Conservation (phyloP, 2,329 filamentous ascomycete genomes). For the Xylariales sp. region DNA sequence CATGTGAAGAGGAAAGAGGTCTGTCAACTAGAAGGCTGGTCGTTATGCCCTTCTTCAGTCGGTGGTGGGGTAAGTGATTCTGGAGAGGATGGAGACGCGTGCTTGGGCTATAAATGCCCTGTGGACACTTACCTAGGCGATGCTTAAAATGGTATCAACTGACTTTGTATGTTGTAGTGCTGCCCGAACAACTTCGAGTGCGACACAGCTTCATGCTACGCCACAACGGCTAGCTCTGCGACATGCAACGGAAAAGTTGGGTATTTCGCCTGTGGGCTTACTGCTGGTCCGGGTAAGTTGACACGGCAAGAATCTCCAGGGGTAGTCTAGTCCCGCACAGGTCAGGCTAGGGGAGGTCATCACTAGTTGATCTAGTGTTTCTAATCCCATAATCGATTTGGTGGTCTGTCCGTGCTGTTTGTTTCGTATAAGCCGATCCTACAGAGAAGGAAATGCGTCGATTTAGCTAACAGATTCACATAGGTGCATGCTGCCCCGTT, state of each 20-base stretch:
- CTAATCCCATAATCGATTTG: constrained; percentile 15
- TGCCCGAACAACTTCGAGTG: constrained; percentile 63
- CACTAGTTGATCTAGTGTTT: neutral
- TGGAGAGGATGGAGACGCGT: neutral
- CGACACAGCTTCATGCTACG: constrained; percentile 59
- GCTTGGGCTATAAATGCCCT: neutral
- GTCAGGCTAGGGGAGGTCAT: too few species aligned
- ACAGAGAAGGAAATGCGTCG: neutral
- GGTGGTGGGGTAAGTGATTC: constrained; percentile 51
- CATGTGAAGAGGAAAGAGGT: constrained; percentile 45
- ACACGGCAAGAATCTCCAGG: neutral
- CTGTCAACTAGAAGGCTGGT: constrained; percentile 41
- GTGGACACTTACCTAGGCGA: neutral
- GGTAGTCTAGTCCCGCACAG: neutral
- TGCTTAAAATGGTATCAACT: neutral
- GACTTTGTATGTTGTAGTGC: constrained; percentile 46
- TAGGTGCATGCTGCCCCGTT: constrained; percentile 60
- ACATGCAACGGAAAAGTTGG: constrained; percentile 52
- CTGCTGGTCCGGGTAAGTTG: constrained; percentile 47
- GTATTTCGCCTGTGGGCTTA: constrained; percentile 57
- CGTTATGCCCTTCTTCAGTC: constrained; percentile 43
- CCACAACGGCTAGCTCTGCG: constrained; percentile 57
- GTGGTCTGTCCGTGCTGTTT: neutral
- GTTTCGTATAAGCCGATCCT: neutral
- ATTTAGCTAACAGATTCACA: constrained; percentile 10